These are phyloP conservation scores for Alternaria sp. DNA, from an alignment of 2,329 filamentous ascomycete genomes.

Conservation along the genomic window DNA sequence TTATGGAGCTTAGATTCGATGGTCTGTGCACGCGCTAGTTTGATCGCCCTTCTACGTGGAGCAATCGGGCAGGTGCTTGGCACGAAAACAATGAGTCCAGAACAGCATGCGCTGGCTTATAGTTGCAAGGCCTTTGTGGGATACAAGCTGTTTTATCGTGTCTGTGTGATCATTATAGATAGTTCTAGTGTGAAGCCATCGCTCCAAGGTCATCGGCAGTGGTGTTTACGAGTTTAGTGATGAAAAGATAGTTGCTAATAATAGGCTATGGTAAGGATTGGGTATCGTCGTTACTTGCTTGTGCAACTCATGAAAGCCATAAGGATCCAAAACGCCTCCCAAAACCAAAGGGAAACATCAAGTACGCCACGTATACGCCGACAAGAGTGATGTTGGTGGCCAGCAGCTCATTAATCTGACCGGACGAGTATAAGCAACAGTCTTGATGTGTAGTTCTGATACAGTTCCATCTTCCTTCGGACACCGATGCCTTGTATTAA, in stretches of 20 bases:
- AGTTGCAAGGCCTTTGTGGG: neutral
- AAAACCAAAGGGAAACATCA: neutral
- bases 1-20: neutral
- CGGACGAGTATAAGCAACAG: neutral
- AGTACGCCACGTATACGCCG: constrained; percentile 3
- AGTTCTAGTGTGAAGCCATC: neutral
- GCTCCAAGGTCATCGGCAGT: neutral
- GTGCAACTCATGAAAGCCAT: constrained; percentile 3
- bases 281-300: constrained; percentile 13
- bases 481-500: neutral
- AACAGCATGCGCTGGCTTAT: neutral
- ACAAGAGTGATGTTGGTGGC: constrained; percentile 1
- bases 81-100: neutral
- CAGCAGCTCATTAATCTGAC: constrained; percentile 8
- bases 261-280: constrained; percentile 4
- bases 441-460: neutral
- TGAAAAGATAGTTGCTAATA: neutral
- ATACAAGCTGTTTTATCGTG: neutral
- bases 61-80: constrained; percentile 3
- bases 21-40: constrained; percentile 9
- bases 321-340: constrained; percentile 2
- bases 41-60: constrained; percentile 8
- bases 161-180: neutral
- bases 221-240: neutral
- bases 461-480: neutral